Base-by-base conservation (phyloP, 768 basidiomycete genomes). In the Naganishia friedmannii region DNA sequence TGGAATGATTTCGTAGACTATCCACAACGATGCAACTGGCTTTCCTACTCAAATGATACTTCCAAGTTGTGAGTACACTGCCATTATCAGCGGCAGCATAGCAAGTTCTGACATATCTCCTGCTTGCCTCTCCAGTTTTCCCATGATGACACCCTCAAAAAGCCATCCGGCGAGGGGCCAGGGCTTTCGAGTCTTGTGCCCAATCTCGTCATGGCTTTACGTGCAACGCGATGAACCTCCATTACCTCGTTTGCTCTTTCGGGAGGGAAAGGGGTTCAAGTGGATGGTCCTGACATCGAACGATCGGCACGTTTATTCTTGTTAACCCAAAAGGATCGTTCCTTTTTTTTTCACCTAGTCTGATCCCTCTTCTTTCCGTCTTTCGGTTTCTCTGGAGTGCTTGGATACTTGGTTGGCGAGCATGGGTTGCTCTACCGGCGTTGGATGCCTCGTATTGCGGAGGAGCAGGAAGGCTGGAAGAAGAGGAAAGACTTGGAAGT, bases 241-340 rank as follows among this genome's bases (percentile, higher is more conserved):
- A 63, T 63, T n/a, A 23, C 60, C 42, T 63, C 21, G 34, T 37
- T 42, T 32, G 3, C 39, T 32, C n/a, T 26, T 32, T 21, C 34
- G 37, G 58, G 37, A 19, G 39, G 34, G 34, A 37, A 37, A 12
- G 42, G 26, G 60, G 60, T 63, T 63, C n/a, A 63, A 63, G 39
- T 63, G 39, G 60, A 19, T n/a, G 60, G 60, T 63, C 19, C 39
- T 63, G 60, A 63, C 60, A 63, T 63, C 60, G 60, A 29, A 63
- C 60, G 60, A 63, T 63, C 60, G 60, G 60, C 60, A 63, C 60
- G 60, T 63, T 58, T n/a, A n/a, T 42, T 63, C 60, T 63, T 63
- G 60, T 63, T 63, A 63, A 63, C 60, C 60, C 60, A 63, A 63
- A 45, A 63, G 60, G 60, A 63, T 63, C 60, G 60, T 63, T 63